These are phyloP conservation scores for Geum urbanum DNA, from an alignment of 306 rosid genomes.

Conservation along the genomic window DNA sequence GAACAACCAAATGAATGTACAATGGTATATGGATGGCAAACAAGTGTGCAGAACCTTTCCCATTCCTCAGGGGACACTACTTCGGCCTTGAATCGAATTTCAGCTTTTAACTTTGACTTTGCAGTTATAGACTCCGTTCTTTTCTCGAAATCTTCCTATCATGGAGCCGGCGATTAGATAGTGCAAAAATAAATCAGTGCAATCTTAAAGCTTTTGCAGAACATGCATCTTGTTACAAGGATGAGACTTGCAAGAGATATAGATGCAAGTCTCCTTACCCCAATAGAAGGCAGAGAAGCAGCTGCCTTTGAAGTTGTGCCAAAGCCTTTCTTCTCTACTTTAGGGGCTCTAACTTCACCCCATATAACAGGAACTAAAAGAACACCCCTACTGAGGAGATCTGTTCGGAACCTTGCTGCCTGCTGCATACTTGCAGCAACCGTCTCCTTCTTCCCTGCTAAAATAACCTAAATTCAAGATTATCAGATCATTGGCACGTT, in stretches of 20 bases:
- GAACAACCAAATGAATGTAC: not conserved
- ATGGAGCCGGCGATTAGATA: slow-evolving; percentile 20
- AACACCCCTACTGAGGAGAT: slow-evolving; percentile 77
- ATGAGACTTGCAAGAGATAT: not conserved
- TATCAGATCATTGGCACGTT: slow-evolving; percentile 12
- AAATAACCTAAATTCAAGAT: slow-evolving; percentile 66
- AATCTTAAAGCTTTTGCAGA: slow-evolving; percentile 11
- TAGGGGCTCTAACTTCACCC: slow-evolving; percentile 65
- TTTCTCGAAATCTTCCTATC: slow-evolving; percentile 93
- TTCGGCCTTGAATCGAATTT: slow-evolving; percentile 91
- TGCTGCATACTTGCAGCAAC: slow-evolving; percentile 62
- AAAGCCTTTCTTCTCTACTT: slow-evolving; percentile 83
- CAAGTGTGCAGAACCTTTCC: slow-evolving; percentile 61
- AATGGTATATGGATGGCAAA: not conserved
- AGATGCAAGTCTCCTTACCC: slow-evolving; percentile 47
- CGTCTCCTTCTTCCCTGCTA: slow-evolving; percentile 84
- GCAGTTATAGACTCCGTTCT: slow-evolving; percentile 77
- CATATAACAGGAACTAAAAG: slow-evolving; percentile 77
- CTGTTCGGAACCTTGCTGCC: slow-evolving; percentile 78
- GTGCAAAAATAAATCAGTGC: slow-evolving; percentile 20
- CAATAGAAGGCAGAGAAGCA: slow-evolving; percentile 81
- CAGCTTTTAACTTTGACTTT: slow-evolving; percentile 84
- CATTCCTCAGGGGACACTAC: slow-evolving; percentile 79
- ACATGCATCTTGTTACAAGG: slow-evolving; percentile 17
- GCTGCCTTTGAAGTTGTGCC: slow-evolving; percentile 56